These are phyloP conservation scores for Kingdonia uniflora DNA, from an alignment of 164 flowering plant species.

Conservation along the genomic window DNA sequence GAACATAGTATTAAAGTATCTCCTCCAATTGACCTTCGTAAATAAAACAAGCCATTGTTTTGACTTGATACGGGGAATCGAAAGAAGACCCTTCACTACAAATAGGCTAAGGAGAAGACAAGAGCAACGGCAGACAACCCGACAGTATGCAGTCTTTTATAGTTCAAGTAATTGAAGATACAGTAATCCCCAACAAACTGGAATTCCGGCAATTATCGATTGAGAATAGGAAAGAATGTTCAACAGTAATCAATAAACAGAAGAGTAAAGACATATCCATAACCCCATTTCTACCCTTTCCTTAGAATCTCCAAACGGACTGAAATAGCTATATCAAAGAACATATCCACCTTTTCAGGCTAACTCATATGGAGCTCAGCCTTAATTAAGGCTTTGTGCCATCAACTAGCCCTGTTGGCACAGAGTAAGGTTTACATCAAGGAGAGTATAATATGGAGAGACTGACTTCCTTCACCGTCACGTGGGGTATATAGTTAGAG, in stretches of 20 bases:
- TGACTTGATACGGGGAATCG: conserved; percentile 60
- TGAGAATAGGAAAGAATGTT: conserved; percentile 64
- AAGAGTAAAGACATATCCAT: conserved; percentile 84
- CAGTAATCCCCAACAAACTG: conserved; percentile 60
- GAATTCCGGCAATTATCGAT: conserved; percentile 41
- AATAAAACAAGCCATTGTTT: conserved; percentile 56
- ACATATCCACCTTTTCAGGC: conserved; percentile 91
- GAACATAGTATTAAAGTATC: conserved; percentile 77
- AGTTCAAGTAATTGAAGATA: conserved; percentile 62
- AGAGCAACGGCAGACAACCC: conserved; percentile 67
- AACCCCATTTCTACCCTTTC: conserved; percentile 94
- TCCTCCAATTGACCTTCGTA: conserved; percentile 61
- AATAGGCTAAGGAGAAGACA: conserved; percentile 59
- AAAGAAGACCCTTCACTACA: conserved; percentile 46
- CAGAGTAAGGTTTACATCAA: too few relatives aligned
- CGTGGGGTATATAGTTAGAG: too few relatives aligned
- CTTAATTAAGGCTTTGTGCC: conserved; percentile 72
- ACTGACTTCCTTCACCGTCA: too few relatives aligned
- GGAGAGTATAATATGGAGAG: too few relatives aligned
- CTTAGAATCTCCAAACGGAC: conserved; percentile 96
- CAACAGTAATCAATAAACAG: conserved; percentile 69
- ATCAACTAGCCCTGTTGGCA: too few relatives aligned
- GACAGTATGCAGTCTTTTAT: conserved; percentile 65
- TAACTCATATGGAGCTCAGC: conserved; percentile 81
- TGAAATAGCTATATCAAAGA: conserved; percentile 71